Conservation (phyloP, 495 filamentous ascomycete genomes). For the Trichoderma parareesei region DNA sequence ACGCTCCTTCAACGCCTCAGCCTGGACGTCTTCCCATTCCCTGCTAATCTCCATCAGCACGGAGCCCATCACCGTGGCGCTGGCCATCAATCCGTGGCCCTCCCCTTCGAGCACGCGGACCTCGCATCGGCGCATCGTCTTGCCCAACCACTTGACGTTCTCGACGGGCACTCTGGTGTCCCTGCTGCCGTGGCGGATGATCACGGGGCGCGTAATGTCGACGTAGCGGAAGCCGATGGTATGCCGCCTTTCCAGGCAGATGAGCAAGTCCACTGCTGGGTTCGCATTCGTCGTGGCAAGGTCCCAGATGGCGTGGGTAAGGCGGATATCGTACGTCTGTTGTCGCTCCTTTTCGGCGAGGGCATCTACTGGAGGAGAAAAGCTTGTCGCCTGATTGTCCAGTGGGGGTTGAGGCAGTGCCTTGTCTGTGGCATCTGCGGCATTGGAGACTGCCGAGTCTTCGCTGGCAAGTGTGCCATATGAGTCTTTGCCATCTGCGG, state of each 20-base stretch:
- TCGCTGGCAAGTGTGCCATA: conserved; percentile 25
- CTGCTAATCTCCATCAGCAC: conserved; percentile 86
- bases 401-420: conserved; percentile 23
- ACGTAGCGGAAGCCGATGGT: conserved; percentile 96
- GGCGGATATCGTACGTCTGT: conserved; percentile 69
- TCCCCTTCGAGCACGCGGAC: conserved; percentile 87
- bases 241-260: conserved; percentile 85
- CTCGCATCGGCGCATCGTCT: conserved; percentile 87
- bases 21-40: conserved; percentile 72
- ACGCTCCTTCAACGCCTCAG: conserved; percentile 1
- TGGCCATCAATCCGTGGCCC: conserved; percentile 95
- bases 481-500: conserved; percentile 12
- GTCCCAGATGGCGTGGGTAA: conserved; percentile 91
- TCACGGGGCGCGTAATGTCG: conserved; percentile 81
- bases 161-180: conserved; percentile 91
- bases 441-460: conserved; percentile 11
- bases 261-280: conserved; percentile 84
- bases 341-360: conserved; percentile 62
- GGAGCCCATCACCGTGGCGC: conserved; percentile 82
- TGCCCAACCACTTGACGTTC: conserved; percentile 90
- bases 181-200: conserved; percentile 88
- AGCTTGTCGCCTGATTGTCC: conserved; percentile 29
- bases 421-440: conserved; percentile 32
- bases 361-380: conserved; percentile 41
- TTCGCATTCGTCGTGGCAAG: conserved; percentile 89